phyloP scores from a whole-genome alignment of 2,329 filamentous ascomycete species.

The Verruconis gallopava region DNA sequence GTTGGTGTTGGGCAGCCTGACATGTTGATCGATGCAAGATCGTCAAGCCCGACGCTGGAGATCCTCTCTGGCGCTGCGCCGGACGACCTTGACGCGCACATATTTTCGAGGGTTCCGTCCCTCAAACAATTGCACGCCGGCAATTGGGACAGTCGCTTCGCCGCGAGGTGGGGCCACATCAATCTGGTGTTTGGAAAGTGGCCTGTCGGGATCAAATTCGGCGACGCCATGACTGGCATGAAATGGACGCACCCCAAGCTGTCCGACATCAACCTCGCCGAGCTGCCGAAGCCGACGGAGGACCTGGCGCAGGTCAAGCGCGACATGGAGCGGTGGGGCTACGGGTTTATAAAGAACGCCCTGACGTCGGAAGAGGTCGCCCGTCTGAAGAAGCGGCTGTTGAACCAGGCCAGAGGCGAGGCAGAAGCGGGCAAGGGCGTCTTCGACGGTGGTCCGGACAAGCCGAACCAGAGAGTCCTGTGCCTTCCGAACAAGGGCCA shows the following conservation, averaged over 20 bases:
- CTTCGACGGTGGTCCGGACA: constrained; percentile 14
- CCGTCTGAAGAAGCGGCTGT: constrained; percentile 15
- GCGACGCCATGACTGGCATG: background rate
- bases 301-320: constrained; percentile 19
- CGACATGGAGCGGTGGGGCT: constrained; percentile 18
- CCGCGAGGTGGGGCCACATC: background rate
- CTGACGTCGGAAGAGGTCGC: constrained; percentile 15
- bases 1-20: background rate
- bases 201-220: background rate
- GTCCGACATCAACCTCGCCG: background rate
- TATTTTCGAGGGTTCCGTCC: background rate
- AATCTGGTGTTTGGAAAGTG: background rate
- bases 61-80: background rate
- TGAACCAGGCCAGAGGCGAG: constrained; percentile 18
- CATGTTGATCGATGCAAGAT: background rate
- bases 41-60: background rate
- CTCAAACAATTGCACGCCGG: background rate
- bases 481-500: constrained; percentile 15
- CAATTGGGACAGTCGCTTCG: background rate
- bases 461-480: constrained; percentile 15
- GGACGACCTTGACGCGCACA: background rate
- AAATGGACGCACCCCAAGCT: background rate
- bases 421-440: constrained; percentile 14
- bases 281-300: constrained; percentile 14
- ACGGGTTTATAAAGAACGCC: constrained; percentile 18